Conservation (phyloP, 2,329 filamentous ascomycete species). For the Colletotrichum brevisporum region DNA sequence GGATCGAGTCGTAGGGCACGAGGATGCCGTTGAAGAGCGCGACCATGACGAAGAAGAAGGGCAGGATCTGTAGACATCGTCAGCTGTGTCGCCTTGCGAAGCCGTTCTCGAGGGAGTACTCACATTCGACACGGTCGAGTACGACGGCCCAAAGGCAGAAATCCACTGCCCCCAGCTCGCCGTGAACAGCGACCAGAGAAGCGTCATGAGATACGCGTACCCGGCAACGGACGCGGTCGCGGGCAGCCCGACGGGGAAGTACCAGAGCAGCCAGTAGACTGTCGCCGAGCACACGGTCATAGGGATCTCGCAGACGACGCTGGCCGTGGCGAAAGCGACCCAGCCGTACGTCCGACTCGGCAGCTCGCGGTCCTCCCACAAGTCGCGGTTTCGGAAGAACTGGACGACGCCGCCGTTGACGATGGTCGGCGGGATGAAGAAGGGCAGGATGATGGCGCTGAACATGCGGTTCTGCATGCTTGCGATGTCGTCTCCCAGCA, state of each 20-base stretch:
- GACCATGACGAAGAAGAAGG: slow-evolving; percentile 87
- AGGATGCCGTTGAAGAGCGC: slow-evolving; percentile 81
- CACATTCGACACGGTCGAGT: slow-evolving; percentile 82
- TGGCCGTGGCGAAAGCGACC: slow-evolving; percentile 81
- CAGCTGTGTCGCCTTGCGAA: slow-evolving; percentile 1
- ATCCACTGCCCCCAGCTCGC: slow-evolving; percentile 88
- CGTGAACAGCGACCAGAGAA: slow-evolving; percentile 84
- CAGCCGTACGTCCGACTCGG: slow-evolving; percentile 84
- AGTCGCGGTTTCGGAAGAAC: slow-evolving; percentile 79
- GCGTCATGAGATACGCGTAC: slow-evolving; percentile 83
- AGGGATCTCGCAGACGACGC: slow-evolving; percentile 81
- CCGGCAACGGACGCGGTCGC: slow-evolving; percentile 75
- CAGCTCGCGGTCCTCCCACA: slow-evolving; percentile 82
- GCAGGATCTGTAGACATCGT: slow-evolving; percentile 64
- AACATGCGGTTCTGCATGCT: slow-evolving; percentile 87
- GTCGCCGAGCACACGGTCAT: slow-evolving; percentile 74
- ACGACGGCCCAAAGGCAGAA: slow-evolving; percentile 83
- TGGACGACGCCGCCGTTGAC: slow-evolving; percentile 83
- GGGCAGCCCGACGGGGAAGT: slow-evolving; percentile 81
- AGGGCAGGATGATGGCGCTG: slow-evolving; percentile 73
- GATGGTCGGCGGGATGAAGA: slow-evolving; percentile 77
- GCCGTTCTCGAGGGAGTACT: slow-evolving; percentile 42
- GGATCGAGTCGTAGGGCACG: slow-evolving; percentile 53
- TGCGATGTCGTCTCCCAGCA: slow-evolving; percentile 73
- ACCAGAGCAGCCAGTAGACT: slow-evolving; percentile 83